phyloP scores from a whole-genome alignment of 345 rosid genomes.

The Eucalyptus regnans region DNA sequence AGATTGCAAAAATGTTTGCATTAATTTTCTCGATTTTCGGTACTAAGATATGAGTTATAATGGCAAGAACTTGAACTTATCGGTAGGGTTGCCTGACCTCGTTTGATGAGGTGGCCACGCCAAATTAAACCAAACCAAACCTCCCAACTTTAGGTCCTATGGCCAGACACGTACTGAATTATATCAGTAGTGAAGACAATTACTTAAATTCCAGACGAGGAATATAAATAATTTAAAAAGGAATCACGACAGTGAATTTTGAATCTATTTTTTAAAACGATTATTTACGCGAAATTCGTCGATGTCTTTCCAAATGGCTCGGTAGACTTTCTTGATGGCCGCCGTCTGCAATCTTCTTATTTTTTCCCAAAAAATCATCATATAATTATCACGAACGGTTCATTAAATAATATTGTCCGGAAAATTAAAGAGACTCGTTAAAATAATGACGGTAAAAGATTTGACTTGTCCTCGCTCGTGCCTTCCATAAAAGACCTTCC shows the following conservation, averaged over 20 bases:
- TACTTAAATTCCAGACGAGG: not conserved
- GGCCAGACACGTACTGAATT: not conserved
- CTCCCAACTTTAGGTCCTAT: fast-evolving
- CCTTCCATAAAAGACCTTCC: not conserved
- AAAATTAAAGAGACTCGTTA: not conserved
- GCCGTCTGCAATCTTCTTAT: not conserved
- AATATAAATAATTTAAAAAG: too few relatives aligned
- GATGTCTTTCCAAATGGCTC: not conserved
- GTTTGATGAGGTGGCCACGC: not conserved
- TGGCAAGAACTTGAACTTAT: not conserved
- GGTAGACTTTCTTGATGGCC: not conserved
- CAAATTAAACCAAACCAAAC: not conserved
- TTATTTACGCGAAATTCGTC: not conserved
- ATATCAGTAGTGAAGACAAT: not conserved
- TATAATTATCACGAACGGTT: not conserved
- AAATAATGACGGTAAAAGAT: not conserved
- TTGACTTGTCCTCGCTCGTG: not conserved
- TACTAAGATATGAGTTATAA: not conserved
- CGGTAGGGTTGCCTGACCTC: not conserved
- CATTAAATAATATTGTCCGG: not conserved
- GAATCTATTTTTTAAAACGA: not conserved
- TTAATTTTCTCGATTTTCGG: not conserved
- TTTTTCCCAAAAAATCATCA: not conserved
- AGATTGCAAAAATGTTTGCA: not conserved
- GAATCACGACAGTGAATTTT: not conserved